A percentile compares a stretch with the other conserved stretches of the same genome.
Evolutionary conservation across 345 rosid species (phyloP).

Genomic region (Camelina neglecta): DNA sequence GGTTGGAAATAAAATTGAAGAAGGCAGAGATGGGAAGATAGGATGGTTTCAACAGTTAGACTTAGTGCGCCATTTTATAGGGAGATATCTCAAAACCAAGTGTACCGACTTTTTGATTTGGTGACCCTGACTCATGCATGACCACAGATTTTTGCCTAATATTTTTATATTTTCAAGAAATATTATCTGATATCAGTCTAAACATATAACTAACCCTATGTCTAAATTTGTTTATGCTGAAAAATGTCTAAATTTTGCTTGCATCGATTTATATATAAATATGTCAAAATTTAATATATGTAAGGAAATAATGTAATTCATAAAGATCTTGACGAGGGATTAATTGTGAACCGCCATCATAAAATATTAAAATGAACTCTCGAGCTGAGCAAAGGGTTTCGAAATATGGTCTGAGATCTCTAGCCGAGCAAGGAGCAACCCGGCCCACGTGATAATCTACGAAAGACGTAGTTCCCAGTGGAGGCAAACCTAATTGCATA

Average conservation of each 20-base stretch:
- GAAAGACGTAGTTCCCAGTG: no score
- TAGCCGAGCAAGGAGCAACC: no score
- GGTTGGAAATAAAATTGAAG: neutral
- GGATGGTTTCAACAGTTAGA: neutral
- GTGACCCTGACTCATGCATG: neutral
- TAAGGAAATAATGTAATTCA: no score
- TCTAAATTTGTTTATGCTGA: neutral
- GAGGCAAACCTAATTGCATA: neutral
- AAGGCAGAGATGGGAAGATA: conserved; percentile 10
- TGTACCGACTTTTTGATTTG: neutral
- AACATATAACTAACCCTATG: neutral
- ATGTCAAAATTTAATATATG: neutral
- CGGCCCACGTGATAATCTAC: no score
- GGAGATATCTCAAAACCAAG: neutral
- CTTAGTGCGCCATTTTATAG: conserved; percentile 4
- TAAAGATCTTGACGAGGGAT: no score
- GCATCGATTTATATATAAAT: neutral
- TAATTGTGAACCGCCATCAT: no score
- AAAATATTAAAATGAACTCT: no score
- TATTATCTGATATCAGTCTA: neutral
- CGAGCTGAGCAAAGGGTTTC: no score
- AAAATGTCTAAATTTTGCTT: neutral
- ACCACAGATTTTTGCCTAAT: neutral
- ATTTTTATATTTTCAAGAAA: no score
- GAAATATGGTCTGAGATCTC: no score